A percentile compares a stretch with the other conserved stretches of the same genome.
Conservation (phyloP, 768 basidiomycete species). For the Mycena maculata region DNA sequence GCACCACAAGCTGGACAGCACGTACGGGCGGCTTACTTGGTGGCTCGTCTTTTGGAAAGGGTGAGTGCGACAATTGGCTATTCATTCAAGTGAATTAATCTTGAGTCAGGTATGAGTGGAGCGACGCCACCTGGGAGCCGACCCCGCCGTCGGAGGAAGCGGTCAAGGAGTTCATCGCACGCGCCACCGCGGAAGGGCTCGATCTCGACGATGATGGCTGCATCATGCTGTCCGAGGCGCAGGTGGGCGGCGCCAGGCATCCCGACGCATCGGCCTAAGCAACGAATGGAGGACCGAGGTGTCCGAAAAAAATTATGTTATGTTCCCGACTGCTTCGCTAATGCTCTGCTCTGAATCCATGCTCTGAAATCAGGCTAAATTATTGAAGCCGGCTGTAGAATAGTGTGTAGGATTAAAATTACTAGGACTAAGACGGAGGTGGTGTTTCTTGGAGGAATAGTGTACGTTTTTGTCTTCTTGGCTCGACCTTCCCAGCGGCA, state of each 20-base stretch:
- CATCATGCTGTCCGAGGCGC: conserved; percentile 11
- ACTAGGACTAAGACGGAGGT: no score
- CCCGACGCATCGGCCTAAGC: conserved; percentile 1
- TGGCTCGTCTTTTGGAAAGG: conserved; percentile 27
- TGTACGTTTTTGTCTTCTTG: no score
- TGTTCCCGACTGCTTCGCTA: no score
- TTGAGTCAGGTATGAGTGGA: conserved; percentile 14
- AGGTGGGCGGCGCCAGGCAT: not conserved
- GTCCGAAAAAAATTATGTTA: no score
- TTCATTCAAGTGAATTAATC: not conserved
- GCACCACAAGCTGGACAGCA: conserved; percentile 7
- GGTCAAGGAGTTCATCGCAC: not conserved
- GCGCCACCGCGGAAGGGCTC: conserved; percentile 9
- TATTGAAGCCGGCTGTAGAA: no score
- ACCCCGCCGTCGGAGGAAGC: not conserved
- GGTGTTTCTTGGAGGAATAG: no score
- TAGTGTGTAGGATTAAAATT: no score
- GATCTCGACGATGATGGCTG: conserved; percentile 13
- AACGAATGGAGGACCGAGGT: no score
- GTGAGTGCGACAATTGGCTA: not conserved
- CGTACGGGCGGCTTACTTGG: conserved; percentile 1
- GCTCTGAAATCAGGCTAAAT: no score
- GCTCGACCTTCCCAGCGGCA: no score
- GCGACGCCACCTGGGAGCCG: conserved; percentile 27
- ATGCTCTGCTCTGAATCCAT: no score